Evolutionary conservation across 1,284 basidiomycete species (phyloP).

Genomic region (Fomitiporia mediterranea): DNA sequence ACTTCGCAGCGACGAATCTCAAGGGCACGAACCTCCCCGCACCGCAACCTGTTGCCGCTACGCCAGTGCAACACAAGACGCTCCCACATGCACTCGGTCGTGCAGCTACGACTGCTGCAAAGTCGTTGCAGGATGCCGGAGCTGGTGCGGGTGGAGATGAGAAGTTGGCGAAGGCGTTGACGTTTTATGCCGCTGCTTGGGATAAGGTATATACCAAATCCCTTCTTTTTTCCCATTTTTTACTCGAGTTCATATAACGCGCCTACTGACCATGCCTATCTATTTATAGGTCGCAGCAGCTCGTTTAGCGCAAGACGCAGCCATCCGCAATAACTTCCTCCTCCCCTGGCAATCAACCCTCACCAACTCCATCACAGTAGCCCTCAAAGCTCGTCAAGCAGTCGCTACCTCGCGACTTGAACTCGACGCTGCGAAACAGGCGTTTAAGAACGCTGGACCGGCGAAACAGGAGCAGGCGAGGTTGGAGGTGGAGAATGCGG

Average conservation of each 20-base stretch:
- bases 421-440: slow-evolving; percentile 68
- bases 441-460: slow-evolving; percentile 70
- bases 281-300: slow-evolving; percentile 66
- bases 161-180: slow-evolving; percentile 73
- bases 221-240: neutral
- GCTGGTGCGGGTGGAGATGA: slow-evolving; percentile 45
- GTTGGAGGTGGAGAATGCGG: slow-evolving; percentile 89
- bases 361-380: slow-evolving; percentile 75
- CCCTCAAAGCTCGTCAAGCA: slow-evolving; percentile 87
- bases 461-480: slow-evolving; percentile 84
- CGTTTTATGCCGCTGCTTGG: slow-evolving; percentile 77
- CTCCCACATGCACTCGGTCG: slow-evolving; percentile 91
- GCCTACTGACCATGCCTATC: neutral
- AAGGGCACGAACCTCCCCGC: slow-evolving; percentile 85
- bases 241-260: too few relatives aligned
- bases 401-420: slow-evolving; percentile 80
- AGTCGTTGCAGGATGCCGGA: slow-evolving; percentile 42
- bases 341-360: slow-evolving; percentile 91
- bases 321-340: slow-evolving; percentile 73
- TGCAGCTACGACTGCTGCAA: slow-evolving; percentile 70
- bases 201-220: slow-evolving; percentile 51
- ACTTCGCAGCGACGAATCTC: slow-evolving; percentile 86
- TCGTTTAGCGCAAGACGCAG: slow-evolving; percentile 76
- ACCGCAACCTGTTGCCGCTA: slow-evolving; percentile 58
- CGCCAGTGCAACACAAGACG: slow-evolving; percentile 78